phyloP scores from a whole-genome alignment of 768 basidiomycete species.

The Termitomyces sp. region DNA sequence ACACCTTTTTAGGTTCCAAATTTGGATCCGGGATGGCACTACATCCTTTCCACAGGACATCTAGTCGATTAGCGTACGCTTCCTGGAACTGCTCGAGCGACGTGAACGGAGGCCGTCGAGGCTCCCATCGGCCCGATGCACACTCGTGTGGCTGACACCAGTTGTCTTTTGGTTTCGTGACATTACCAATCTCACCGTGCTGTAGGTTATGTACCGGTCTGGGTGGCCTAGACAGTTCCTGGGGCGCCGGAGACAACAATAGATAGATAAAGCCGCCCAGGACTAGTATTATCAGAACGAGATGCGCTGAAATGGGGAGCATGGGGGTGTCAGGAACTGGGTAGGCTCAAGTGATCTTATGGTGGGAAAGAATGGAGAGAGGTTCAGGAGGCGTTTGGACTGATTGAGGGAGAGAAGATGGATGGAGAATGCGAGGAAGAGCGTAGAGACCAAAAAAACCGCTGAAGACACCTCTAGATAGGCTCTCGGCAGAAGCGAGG shows the following conservation, averaged over 20 bases:
- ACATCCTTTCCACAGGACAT: slow-evolving; percentile 24
- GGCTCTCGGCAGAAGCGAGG: too few species aligned
- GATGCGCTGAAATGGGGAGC: slow-evolving; percentile 3
- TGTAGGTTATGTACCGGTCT: slow-evolving; percentile 2
- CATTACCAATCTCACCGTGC: slow-evolving; percentile 1
- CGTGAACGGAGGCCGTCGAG: slow-evolving; percentile 18
- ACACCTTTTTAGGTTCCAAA: slow-evolving; percentile 4
- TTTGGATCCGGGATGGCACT: slow-evolving; percentile 12
- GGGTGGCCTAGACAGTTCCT: not conserved
- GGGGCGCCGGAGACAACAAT: slow-evolving; percentile 2
- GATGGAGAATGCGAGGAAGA: too few species aligned
- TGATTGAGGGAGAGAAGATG: too few species aligned
- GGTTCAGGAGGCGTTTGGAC: too few species aligned
- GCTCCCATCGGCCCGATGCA: slow-evolving; percentile 20
- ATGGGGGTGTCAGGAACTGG: not conserved
- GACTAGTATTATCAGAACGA: slow-evolving; percentile 6
- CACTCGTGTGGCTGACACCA: slow-evolving; percentile 21
- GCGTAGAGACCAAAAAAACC: too few species aligned
- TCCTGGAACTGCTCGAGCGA: slow-evolving; percentile 17
- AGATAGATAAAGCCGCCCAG: slow-evolving; percentile 10
- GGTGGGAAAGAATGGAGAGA: too few species aligned
- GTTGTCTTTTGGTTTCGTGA: slow-evolving; percentile 5
- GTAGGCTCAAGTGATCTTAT: slow-evolving; percentile 1
- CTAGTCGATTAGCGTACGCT: slow-evolving; percentile 19
- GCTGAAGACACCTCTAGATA: too few species aligned